phyloP scores from a whole-genome alignment of 306 rosid species.

The Quercus engelmannii region DNA sequence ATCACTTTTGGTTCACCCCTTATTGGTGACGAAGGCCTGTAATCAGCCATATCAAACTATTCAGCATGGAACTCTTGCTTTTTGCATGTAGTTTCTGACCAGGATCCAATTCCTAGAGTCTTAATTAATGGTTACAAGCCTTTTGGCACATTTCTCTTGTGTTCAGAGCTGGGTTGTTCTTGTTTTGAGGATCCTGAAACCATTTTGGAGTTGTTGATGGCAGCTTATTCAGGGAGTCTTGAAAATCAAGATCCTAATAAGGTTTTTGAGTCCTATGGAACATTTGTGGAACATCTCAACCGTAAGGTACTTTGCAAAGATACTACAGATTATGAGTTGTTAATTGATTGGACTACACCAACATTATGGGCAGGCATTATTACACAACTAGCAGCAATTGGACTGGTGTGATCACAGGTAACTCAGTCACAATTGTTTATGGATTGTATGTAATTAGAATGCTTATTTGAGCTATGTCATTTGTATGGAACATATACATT shows the following conservation, averaged over 20 bases:
- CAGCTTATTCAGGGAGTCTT: not conserved
- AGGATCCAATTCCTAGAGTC: slow-evolving; percentile 23
- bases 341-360: not conserved
- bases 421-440: not conserved
- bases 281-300: slow-evolving; percentile 31
- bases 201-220: slow-evolving; percentile 23
- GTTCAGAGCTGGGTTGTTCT: slow-evolving; percentile 38
- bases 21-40: slow-evolving; percentile 34
- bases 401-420: slow-evolving; percentile 35
- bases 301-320: slow-evolving; percentile 17
- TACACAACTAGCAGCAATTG: slow-evolving; percentile 39
- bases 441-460: not conserved
- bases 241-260: not conserved
- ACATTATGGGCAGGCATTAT: slow-evolving; percentile 31
- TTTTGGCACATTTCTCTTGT: slow-evolving; percentile 64
- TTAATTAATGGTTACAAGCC: slow-evolving; percentile 30
- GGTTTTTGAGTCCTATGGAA: slow-evolving; percentile 21
- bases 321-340: no score
- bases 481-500: no score
- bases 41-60: no score
- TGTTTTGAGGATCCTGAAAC: slow-evolving; percentile 45
- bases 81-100: no score
- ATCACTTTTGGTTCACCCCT: slow-evolving; percentile 77
- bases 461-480: no score
- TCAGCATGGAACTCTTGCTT: no score